Evolutionary conservation across 495 filamentous ascomycete species (phyloP), one percentile per base, ranked within the genome.

Genomic region (Aspergillus nidulans): DNA sequence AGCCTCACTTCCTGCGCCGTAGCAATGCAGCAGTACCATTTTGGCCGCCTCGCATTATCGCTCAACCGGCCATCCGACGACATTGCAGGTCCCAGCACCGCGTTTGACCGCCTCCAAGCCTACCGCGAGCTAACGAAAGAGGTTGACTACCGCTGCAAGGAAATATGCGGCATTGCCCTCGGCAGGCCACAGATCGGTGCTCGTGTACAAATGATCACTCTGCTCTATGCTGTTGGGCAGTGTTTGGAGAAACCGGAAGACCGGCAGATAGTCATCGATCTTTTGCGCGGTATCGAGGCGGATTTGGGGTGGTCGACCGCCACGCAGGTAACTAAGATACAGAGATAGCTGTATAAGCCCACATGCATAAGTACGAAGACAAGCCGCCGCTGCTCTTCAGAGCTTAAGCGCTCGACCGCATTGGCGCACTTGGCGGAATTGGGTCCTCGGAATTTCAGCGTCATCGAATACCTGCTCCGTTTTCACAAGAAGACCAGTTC

Each of bases 91-190:
- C 72, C 68, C 0, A 72, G 67, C 30, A 74, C 68, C 4, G 69
- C 72, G 0, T 75, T 73, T 46, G 71, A 75, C 49, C 69, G 72
- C 4, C 55, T 77, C 3, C 69, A 73, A 30, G 64, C 66, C 2
- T 74, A 75, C 25, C 60, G 74, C 8, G 72, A 75, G 45, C 56
- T 77, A 15, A 74, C 71, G 3, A 75, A 75, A 30, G 71, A 77
- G 46, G 71, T 74, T 7, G 74, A 77, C 39, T 69, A 67, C 45
- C 71, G 74, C 10, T 60, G 64, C 50, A 64, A 67, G 3, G 71
- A 75, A 44, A 63, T 75, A 10, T 67, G 64, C 36, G 72, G 74
- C 1, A 70, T 74, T 50, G 70, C 72, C 6, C 49, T 75, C 25
- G 71, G 68, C 16, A 60, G 71, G 15, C 72, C 74, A 9, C 65